These are phyloP conservation scores for Solanum hybrid DNA, from an alignment of 305 asterid species.

Conservation along the genomic window DNA sequence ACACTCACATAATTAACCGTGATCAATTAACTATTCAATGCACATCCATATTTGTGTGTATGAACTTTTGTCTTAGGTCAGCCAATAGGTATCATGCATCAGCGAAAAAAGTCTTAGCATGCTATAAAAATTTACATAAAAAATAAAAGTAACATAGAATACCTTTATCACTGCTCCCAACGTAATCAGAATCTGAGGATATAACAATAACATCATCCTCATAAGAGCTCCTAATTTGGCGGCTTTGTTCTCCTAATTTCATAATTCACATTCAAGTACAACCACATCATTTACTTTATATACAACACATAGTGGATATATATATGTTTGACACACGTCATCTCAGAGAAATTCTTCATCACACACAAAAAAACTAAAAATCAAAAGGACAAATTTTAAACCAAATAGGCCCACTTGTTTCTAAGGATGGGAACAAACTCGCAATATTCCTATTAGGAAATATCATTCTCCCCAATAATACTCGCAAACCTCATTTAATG, in stretches of 20 bases:
- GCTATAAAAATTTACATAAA: background rate
- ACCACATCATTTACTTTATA: background rate
- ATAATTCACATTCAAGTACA: conserved; percentile 2
- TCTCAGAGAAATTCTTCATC: background rate
- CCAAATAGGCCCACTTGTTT: background rate
- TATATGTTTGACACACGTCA: background rate
- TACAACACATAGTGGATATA: background rate
- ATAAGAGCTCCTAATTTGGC: conserved; percentile 26
- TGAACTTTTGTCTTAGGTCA: background rate
- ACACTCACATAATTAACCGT: background rate
- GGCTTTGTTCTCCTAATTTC: conserved; percentile 34
- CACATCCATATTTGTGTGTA: background rate
- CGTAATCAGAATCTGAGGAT: conserved; percentile 39
- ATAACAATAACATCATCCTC: conserved; percentile 20
- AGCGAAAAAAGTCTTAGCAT: background rate
- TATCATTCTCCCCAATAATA: background rate
- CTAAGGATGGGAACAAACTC: background rate
- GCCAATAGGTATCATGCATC: background rate
- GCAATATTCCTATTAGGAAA: background rate
- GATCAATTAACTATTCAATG: background rate
- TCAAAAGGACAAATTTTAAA: background rate
- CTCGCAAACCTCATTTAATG: background rate
- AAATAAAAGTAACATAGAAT: background rate
- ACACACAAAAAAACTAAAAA: background rate
- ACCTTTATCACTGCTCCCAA: conserved; percentile 32